Conservation (phyloP, 2,329 filamentous ascomycete species). For the Plenodomus lindquistii region DNA sequence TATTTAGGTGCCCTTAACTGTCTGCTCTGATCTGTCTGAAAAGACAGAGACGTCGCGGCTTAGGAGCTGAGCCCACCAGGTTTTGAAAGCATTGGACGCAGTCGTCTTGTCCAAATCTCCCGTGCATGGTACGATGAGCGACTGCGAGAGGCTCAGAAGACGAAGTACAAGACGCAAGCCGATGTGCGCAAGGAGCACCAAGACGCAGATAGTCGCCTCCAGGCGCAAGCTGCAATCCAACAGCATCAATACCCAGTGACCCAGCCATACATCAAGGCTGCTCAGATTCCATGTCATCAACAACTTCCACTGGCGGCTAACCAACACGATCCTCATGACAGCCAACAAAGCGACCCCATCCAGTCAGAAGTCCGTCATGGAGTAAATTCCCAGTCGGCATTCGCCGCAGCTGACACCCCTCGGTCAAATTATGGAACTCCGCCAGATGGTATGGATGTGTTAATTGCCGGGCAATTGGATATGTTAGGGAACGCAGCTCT, state of each 20-base stretch:
- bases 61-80: slow-evolving; percentile 1
- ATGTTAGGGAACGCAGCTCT: too few species aligned
- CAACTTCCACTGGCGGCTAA: too few species aligned
- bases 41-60: slow-evolving; percentile 9
- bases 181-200: neutral
- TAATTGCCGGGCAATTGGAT: too few species aligned
- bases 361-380: too few species aligned
- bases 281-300: neutral
- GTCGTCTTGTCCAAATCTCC: neutral
- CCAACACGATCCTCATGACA: too few species aligned
- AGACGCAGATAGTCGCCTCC: neutral
- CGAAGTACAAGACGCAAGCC: neutral
- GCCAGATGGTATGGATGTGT: too few species aligned
- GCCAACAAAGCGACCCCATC: too few species aligned
- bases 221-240: neutral
- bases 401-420: too few species aligned
- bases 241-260: neutral
- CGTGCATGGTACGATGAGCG: neutral
- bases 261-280: neutral
- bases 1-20: neutral
- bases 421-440: too few species aligned
- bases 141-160: neutral
- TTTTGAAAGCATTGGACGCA: neutral
- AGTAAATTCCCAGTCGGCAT: too few species aligned
- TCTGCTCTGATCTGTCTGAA: slow-evolving; percentile 9